phyloP scores from a whole-genome alignment of 345 rosid genomes.

The Populus pruinosa region DNA sequence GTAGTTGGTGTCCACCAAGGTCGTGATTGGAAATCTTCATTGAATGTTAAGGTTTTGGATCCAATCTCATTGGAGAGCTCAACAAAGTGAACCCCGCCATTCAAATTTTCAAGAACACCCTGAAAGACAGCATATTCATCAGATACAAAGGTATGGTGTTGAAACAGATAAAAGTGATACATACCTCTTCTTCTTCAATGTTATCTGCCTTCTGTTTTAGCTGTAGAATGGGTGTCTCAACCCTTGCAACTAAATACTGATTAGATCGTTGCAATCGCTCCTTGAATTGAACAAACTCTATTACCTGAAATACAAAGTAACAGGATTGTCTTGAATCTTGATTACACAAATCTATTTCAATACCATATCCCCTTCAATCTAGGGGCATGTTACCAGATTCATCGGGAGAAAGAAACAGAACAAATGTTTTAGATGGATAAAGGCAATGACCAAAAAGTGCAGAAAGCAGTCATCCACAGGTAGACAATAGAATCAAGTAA shows the following conservation, averaged over 20 bases:
- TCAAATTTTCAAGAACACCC: conserved; percentile 71
- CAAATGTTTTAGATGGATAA: neutral
- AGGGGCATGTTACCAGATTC: neutral
- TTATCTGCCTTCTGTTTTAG: conserved; percentile 72
- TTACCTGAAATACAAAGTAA: conserved; percentile 54
- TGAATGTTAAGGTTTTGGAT: conserved; percentile 59
- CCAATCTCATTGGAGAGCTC: conserved; percentile 82
- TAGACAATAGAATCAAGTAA: neutral
- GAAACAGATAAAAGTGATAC: neutral
- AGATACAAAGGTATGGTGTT: neutral
- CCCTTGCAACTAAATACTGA: conserved; percentile 70
- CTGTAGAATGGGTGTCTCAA: conserved; percentile 70
- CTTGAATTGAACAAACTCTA: conserved; percentile 95
- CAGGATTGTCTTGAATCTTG: neutral
- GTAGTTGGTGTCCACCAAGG: conserved; percentile 98
- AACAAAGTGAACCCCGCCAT: conserved; percentile 57
- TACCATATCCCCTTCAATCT: neutral
- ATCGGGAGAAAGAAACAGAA: neutral
- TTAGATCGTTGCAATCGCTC: conserved; percentile 73
- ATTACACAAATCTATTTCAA: neutral
- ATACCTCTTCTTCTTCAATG: conserved; percentile 77
- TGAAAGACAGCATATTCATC: conserved; percentile 27
- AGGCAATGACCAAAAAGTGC: neutral
- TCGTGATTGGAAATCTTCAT: conserved; percentile 84
- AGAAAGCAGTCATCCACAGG: neutral